phyloP scores from a whole-genome alignment of 148 eudicot genomes.

The Salicornia ramosissima region DNA sequence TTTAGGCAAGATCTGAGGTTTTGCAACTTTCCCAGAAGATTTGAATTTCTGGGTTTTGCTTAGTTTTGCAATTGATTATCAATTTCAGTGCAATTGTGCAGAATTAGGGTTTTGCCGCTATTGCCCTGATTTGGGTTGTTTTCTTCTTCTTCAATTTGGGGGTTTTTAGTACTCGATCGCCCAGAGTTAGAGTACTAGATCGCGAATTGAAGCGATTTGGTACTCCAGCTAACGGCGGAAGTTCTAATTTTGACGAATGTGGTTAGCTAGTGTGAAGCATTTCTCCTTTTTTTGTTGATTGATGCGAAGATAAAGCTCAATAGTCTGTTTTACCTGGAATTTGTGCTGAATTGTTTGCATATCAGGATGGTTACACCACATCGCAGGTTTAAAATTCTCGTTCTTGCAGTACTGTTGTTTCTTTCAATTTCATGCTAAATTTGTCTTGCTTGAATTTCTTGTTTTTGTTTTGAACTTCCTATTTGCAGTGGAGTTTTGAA shows the following conservation, averaged over 20 bases:
- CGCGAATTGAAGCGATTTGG: conserved; percentile 8
- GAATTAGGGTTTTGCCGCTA: neutral
- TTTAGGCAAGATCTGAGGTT: neutral
- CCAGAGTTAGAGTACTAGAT: conserved; percentile 9
- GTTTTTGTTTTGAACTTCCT: neutral
- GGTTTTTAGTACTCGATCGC: neutral
- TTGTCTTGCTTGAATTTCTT: neutral
- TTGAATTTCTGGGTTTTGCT: neutral
- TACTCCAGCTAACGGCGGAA: neutral
- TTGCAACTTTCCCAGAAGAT: neutral
- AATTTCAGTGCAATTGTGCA: neutral
- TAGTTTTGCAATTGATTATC: neutral
- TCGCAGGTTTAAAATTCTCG: conserved; percentile 29
- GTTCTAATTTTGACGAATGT: neutral
- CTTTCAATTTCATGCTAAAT: neutral
- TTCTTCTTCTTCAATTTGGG: neutral
- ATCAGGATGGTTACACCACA: conserved; percentile 30
- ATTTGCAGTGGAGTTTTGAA: conserved; percentile 28
- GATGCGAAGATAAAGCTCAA: neutral
- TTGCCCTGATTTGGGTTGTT: neutral
- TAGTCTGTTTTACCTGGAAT: neutral
- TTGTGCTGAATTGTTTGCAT: conserved; percentile 3
- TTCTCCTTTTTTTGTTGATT: neutral
- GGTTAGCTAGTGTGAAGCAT: neutral
- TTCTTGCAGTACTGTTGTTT: neutral